These are phyloP conservation scores for Umbelopsis isabellina DNA, from an alignment of 192 early-diverging fungal species.

Conservation along the genomic window DNA sequence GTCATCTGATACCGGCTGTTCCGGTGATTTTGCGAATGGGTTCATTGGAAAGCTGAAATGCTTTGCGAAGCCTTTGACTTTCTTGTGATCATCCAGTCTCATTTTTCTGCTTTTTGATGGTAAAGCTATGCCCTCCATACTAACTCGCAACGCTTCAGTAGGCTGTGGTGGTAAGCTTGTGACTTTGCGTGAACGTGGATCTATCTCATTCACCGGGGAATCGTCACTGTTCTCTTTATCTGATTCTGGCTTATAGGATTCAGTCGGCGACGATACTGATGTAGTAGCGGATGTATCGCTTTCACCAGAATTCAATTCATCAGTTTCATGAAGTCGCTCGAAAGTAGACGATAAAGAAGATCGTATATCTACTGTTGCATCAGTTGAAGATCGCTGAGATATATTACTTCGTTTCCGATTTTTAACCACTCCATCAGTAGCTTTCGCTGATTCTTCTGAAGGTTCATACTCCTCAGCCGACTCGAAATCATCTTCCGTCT, in stretches of 20 bases:
- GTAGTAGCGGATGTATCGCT: not conserved
- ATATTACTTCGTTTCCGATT: not conserved
- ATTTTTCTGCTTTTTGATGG: not conserved
- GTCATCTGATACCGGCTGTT: not conserved
- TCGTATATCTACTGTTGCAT: not conserved
- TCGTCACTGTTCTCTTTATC: not conserved
- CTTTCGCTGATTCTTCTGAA: not conserved
- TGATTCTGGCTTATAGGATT: not conserved
- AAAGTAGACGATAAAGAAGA: not conserved
- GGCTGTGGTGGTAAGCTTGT: not conserved
- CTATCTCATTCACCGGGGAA: not conserved
- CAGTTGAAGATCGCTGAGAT: not conserved
- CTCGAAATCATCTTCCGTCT: not conserved
- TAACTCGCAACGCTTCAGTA: not conserved
- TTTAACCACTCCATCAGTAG: not conserved
- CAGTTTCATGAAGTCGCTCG: not conserved
- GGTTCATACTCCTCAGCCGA: not conserved
- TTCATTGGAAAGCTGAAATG: constrained; percentile 13
- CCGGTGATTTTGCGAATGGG: not conserved
- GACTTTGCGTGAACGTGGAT: not conserved
- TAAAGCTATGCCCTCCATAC: not conserved
- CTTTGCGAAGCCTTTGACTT: not conserved
- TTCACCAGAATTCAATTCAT: not conserved
- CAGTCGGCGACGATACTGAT: not conserved
- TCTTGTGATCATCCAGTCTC: not conserved